Percentiles rank a stretch among this genome's conserved stretches.
Evolutionary conservation across 176 grass and related monocot species (phyloP).

Genomic region (Triticum timopheevii): DNA sequence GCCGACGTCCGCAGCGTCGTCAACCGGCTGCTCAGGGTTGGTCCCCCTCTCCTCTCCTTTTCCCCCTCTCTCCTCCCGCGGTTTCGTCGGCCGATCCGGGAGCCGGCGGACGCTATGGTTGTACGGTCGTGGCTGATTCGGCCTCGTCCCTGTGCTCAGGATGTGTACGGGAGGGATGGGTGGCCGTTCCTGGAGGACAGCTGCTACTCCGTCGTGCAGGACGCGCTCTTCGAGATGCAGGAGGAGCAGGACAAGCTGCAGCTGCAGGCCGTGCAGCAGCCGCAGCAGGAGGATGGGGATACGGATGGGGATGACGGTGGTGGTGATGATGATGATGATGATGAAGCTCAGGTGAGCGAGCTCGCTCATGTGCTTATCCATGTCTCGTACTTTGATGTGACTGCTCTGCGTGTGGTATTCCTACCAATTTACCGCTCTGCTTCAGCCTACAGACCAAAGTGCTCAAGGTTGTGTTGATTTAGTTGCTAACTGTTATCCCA

Average conservation of each 20-base stretch:
- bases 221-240: constrained; percentile 1
- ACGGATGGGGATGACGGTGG: not conserved
- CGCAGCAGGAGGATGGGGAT: too few relatives aligned
- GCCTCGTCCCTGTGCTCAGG: not conserved
- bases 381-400: too few relatives aligned
- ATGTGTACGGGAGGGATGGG: not conserved
- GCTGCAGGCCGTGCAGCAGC: not conserved
- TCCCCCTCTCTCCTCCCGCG: not conserved
- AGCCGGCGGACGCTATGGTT: too few relatives aligned
- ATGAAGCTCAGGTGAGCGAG: not conserved
- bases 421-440: too few relatives aligned
- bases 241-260: not conserved
- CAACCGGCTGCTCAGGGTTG: not conserved
- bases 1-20: not conserved
- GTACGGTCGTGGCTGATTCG: not conserved
- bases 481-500: too few relatives aligned
- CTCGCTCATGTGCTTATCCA: too few relatives aligned
- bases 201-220: not conserved
- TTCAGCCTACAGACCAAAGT: too few relatives aligned
- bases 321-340: not conserved
- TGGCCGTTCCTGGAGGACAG: constrained; percentile 5
- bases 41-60: not conserved
- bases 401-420: too few relatives aligned
- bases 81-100: not conserved
- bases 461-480: too few relatives aligned